Percentiles rank a stretch among this genome's conserved stretches.
Conservation (phyloP, 257 asterid genomes). For the Ehretia macrophylla region DNA sequence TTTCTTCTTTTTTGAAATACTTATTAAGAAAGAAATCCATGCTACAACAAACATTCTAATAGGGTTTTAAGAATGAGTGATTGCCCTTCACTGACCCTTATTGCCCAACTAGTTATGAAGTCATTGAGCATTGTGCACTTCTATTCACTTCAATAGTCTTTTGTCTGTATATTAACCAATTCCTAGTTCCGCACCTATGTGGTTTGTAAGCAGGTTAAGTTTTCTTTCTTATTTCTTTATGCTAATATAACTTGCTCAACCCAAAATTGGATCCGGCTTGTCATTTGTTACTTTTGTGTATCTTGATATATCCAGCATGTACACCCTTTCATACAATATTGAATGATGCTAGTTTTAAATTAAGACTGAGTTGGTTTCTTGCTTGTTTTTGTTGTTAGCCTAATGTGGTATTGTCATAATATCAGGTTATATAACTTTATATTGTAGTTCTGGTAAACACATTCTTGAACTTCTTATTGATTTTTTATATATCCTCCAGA, state of each 20-base stretch:
- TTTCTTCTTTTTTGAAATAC: too few relatives aligned
- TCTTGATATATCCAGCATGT: too few relatives aligned
- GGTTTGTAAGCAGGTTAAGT: too few relatives aligned
- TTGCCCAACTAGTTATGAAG: neutral
- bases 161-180: neutral
- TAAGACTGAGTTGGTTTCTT: neutral
- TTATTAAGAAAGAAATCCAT: too few relatives aligned
- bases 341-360: neutral
- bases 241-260: too few relatives aligned
- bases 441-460: neutral
- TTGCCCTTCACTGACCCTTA: too few relatives aligned
- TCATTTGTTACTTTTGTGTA: neutral
- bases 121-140: neutral
- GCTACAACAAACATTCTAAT: too few relatives aligned
- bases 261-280: neutral
- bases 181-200: neutral
- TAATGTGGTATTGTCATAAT: neutral
- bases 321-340: neutral
- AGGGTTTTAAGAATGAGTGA: too few relatives aligned
- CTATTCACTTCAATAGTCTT: neutral
- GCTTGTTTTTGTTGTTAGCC: neutral
- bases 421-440: neutral
- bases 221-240: too few relatives aligned
- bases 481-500: slow-evolving; percentile 51
- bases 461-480: slow-evolving; percentile 9